A percentile compares a stretch with the other conserved stretches of the same genome.
Conservation (phyloP, 2,329 filamentous ascomycete genomes). For the Diplodia corticola region DNA sequence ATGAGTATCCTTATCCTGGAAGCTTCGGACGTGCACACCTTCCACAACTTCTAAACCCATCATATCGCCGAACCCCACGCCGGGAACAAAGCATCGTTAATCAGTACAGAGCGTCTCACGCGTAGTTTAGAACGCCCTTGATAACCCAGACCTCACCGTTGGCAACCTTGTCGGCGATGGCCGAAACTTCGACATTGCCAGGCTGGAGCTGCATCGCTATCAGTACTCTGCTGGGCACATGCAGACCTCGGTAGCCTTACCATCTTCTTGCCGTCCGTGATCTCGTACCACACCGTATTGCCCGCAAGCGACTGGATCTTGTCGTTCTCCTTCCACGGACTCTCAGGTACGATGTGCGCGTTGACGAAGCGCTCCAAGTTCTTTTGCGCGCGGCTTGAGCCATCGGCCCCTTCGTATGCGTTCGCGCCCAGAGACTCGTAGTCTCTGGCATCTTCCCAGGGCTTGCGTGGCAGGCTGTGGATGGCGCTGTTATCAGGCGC, state of each 20-base stretch:
- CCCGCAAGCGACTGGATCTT: slow-evolving; percentile 69
- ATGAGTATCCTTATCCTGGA: background rate
- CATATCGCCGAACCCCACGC: background rate
- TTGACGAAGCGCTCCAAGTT: slow-evolving; percentile 83
- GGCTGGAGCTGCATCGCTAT: slow-evolving; percentile 66
- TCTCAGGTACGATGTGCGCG: slow-evolving; percentile 73
- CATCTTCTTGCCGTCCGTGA: slow-evolving; percentile 64
- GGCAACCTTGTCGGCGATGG: slow-evolving; percentile 70
- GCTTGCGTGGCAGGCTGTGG: slow-evolving; percentile 75
- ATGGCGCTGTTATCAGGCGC: slow-evolving; percentile 85
- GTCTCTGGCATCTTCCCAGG: slow-evolving; percentile 77
- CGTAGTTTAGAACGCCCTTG: slow-evolving; percentile 56
- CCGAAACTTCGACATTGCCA: slow-evolving; percentile 73
- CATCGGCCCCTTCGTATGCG: slow-evolving; percentile 74
- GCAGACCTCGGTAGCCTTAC: slow-evolving; percentile 48
- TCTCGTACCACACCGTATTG: slow-evolving; percentile 80
- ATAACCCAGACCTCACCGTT: slow-evolving; percentile 90
- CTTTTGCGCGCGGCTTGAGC: slow-evolving; percentile 70
- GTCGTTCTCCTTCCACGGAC: slow-evolving; percentile 71
- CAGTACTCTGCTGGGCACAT: slow-evolving; percentile 10
- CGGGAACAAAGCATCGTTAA: background rate
- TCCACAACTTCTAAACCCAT: slow-evolving; percentile 2
- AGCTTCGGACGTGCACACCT: background rate
- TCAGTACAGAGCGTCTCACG: background rate
- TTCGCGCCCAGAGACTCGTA: slow-evolving; percentile 66